Base-by-base conservation (phyloP, 83 land plant species). In the Diphasiastrum complanatum region DNA sequence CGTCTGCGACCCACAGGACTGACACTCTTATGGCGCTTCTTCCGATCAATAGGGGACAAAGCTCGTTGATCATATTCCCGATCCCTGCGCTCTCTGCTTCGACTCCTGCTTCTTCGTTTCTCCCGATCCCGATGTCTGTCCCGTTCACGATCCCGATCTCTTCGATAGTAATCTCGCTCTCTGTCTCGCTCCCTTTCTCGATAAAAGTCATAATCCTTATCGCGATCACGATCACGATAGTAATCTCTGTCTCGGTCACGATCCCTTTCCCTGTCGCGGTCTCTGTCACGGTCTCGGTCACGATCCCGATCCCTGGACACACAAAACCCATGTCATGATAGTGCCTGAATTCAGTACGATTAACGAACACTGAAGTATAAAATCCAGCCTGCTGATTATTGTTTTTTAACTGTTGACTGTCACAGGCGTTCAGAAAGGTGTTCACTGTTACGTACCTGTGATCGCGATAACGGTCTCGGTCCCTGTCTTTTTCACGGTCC, bases 111-210 rank as follows among this genome's bases (percentile, higher is more conserved):
- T 8, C 78, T 63, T 0, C 77, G 66, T 40, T 85, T 70, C 2
- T 70, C 73, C 31, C 67, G 60, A 18, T 79, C n/a, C n/a, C n/a
- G n/a, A n/a, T n/a, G 81, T 29, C 87, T 66, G 31, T 89, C 87
- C 56, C 85, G 82, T 19, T 83, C 84, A 46, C 84, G 49, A 1
- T 84, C 92, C 22, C 87, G 73, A 0, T 83, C 96, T 64, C 89
- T 76, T 8, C 73, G 57, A 37, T 67, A 25, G 45, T 73, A 68
- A 36, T 73, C 76, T 51, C 73, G 48, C 16, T 73, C 76, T 41
- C 76, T 54, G 18, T 73, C 76, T 26, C 76, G 37, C 23, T 25
- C 45, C 16, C 12, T 24, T 16, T 70, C 73, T 30, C 73, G 31
- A 28, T 10, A 27, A 61, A 41, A 27, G n/a, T n/a, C n/a, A n/a